Base-by-base conservation (phyloP, 2,329 filamentous ascomycete genomes). In the Diplocarpon rosae region DNA sequence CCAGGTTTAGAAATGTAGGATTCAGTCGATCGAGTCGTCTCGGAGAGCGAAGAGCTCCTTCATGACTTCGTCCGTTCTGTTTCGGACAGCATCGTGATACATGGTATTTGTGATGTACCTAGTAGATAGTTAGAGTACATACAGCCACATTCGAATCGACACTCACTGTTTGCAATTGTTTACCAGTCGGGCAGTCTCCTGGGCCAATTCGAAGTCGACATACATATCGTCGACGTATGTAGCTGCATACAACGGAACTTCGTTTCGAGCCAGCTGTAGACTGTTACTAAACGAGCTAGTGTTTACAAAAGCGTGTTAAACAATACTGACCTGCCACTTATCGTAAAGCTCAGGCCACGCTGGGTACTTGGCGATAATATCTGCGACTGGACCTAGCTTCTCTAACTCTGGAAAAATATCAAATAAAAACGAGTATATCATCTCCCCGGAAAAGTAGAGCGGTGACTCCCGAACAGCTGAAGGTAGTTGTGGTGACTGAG, bases 201-300 rank as follows among this genome's bases (percentile, higher is more conserved):
- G 72, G 8, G 85, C 83, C 43, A 88, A 67, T 6, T 77, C 76
- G 54, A 76, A 84, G 58, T 93, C 84, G 27, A 96, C 89, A 58
- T 93, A 95, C 85, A 95, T 92, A 60, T 95, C 88, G 51, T 95
- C 83, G 4, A 86, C 63, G 55, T 84, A 96, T 2, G 78, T 83
- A 1, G 85, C 86, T 1, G 88, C 83, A 58, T 92, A 95, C 0
- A 94, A 78, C 0, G 90, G 89, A 0, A 95, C 85, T 47, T 80
- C 71, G 57, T 95, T 95, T 56, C 72, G 75, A 14, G 71, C 73
- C 38, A 95, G 69, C 62, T 42, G 29, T 10, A 5, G 33, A 27
- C 27, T n/a, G 16, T 47, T 14, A 46, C 31, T 9, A 16, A 7
- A 5, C 24, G 35, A n/a, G 15, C 28, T 6, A 37, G 17, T 27